Evolutionary conservation across 495 filamentous ascomycete genomes (phyloP).

Genomic region (Aspergillus kassunensis): DNA sequence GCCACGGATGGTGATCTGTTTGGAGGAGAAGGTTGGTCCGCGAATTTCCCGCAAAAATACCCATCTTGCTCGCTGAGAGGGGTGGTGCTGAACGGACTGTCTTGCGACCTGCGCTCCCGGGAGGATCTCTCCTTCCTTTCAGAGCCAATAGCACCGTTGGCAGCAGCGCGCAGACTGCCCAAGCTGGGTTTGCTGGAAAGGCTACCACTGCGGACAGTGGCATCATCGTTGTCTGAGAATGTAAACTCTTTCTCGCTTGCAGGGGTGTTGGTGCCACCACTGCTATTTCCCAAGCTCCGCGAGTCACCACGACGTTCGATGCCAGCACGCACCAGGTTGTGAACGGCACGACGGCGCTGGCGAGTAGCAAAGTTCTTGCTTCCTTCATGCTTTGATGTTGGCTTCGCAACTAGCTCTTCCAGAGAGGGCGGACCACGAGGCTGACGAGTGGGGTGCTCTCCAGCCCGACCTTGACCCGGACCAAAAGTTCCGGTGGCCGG

Average conservation of each 20-base stretch:
- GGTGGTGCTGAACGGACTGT: constrained; percentile 42
- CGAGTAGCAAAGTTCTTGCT: constrained; percentile 98
- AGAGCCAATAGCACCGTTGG: constrained; percentile 80
- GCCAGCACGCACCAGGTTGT: constrained; percentile 86
- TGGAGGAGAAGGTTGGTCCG: constrained; percentile 37
- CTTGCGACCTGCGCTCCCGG: constrained; percentile 54
- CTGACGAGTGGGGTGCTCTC: constrained; percentile 91
- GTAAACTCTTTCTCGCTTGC: constrained; percentile 82
- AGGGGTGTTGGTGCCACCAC: constrained; percentile 77
- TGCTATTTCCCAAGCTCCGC: constrained; percentile 52
- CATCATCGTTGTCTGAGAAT: constrained; percentile 81
- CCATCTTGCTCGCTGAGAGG: constrained; percentile 54
- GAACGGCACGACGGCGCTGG: constrained; percentile 85
- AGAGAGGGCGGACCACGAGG: constrained; percentile 88
- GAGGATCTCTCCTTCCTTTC: constrained; percentile 65
- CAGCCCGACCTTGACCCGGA: constrained; percentile 85
- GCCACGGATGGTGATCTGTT: constrained; percentile 41
- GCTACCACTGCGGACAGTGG: constrained; percentile 74
- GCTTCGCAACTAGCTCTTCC: constrained; percentile 86
- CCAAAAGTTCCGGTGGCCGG: constrained; percentile 86
- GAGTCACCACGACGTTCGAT: constrained; percentile 74
- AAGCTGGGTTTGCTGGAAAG: constrained; percentile 74
- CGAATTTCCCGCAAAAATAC: constrained; percentile 54
- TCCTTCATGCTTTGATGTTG: constrained; percentile 90
- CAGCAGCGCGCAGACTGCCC: constrained; percentile 73